Base-by-base conservation (phyloP, 768 basidiomycete genomes). In the Mycena sanguinolenta region DNA sequence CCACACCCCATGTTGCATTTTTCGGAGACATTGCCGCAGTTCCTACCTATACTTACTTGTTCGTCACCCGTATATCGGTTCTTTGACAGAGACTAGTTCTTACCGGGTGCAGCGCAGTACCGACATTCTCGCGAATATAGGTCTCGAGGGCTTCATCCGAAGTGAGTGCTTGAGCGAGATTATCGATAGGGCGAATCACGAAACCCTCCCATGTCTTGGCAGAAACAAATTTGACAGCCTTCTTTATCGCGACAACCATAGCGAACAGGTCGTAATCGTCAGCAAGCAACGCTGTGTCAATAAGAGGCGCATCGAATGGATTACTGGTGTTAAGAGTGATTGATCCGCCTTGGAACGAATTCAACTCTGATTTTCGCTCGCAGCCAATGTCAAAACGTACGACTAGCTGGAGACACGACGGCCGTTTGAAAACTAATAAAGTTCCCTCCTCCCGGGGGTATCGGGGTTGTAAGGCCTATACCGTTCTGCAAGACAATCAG, bases 11-110 rank as follows among this genome's bases (percentile, higher is more conserved):
- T 0, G 39, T 38, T 3, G 79, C 79, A 14, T 70, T 66, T 38
- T 42, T 55, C 0, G 79, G 60, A 1, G 79, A 77, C 81, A 83
- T 83, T 2, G 65, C 70, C 19, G 77, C 77, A 12, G 76, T 80
- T 3, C 79, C 76, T 1, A 76, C n/a, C n/a, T n/a, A n/a, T n/a
- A n/a, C n/a, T n/a, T n/a, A n/a, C n/a, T n/a, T n/a, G n/a, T n/a
- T n/a, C n/a, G n/a, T n/a, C n/a, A n/a, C n/a, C n/a, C n/a, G n/a
- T n/a, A n/a, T n/a, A n/a, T n/a, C n/a, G n/a, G n/a, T n/a, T n/a
- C n/a, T n/a, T n/a, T n/a, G n/a, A n/a, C n/a, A n/a, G n/a, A n/a
- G n/a, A n/a, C n/a, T n/a, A n/a, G n/a, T n/a, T n/a, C n/a, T n/a
- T n/a, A n/a, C 75, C 1, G 77, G 76, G 70, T 84, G 83, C 25